Evolutionary conservation across 139 green algal genomes (phyloP), one percentile per base, ranked within the genome.

Genomic region (Tetradesmus lagerheimii): DNA sequence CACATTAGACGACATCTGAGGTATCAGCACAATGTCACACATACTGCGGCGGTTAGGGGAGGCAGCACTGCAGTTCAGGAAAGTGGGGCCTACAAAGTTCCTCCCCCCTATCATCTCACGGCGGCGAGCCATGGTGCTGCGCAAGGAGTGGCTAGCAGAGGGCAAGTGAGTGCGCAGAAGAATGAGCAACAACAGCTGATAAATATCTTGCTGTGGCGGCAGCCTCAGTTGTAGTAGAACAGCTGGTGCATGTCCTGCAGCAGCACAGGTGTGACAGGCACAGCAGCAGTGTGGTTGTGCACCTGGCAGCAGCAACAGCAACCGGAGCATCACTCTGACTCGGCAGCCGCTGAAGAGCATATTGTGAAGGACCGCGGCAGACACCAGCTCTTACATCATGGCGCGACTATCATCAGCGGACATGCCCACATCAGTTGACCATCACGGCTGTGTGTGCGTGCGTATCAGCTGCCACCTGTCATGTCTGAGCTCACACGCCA

Each of bases 21-120:
- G 4, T 27, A 25, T 5, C 71, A 38, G n/a, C 12, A 79, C 31
- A 37, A 91, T 91, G 88, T 86, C 88, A 16, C 88, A 91, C 39
- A 88, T 91, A 45, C 66, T 91, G n/a, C 57, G 80, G 35, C 80
- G 88, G 5, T n/a, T 91, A 31, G 88, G 88, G 25, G 88, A 91
- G 34, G 88, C 88, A 79, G 88, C 88, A 34, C 88, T 91, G 23
- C 71, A 88, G 64, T 87, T 84, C 0, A 67, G 88, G 31, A 37
- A 76, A 31, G 80, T 91, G 5, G 88, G 66, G 16, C 31, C 66
- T 8, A 45, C 20, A 66, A 88, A 64, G 31, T 88, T 45, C n/a
- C 88, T 91, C 20, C 88, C 88, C 47, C 88, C 88, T 27, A 77
- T 91, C 43, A 31, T 91, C 0, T 89, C 80, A 23, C 77, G 88